phyloP scores from a whole-genome alignment of 768 basidiomycete species.

The Lenzites betulinus region DNA sequence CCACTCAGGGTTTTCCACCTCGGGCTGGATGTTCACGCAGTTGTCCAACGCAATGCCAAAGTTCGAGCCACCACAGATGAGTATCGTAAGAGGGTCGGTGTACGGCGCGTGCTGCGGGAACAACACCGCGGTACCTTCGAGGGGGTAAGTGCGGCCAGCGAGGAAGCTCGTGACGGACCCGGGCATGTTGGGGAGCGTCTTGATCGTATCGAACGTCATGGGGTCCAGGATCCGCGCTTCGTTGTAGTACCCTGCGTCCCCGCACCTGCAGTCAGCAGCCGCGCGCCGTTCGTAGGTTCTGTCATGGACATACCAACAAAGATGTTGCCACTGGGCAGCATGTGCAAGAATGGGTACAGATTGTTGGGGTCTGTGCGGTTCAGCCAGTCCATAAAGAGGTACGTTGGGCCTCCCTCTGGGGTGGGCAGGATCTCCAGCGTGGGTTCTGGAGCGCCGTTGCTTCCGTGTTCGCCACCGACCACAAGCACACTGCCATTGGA shows the following conservation, averaged over 20 bases:
- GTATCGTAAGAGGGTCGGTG: conserved; percentile 64
- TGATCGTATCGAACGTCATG: conserved; percentile 60
- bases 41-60: conserved; percentile 62
- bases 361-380: conserved; percentile 77
- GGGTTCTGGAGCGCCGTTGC: conserved; percentile 65
- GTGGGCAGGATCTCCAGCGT: conserved; percentile 73
- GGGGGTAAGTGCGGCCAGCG: conserved; percentile 77
- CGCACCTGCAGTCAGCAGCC: background rate
- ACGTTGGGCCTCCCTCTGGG: conserved; percentile 63
- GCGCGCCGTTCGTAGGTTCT: background rate
- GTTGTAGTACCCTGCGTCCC: conserved; percentile 66
- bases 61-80: conserved; percentile 79
- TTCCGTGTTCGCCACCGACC: conserved; percentile 74
- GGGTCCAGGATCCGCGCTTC: conserved; percentile 78
- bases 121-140: conserved; percentile 70
- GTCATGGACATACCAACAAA: conserved; percentile 58
- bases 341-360: conserved; percentile 74
- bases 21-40: conserved; percentile 70
- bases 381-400: conserved; percentile 64
- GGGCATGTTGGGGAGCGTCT: conserved; percentile 69
- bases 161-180: conserved; percentile 71
- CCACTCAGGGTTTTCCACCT: conserved; percentile 64
- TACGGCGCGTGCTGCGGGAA: conserved; percentile 75
- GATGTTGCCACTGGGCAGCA: conserved; percentile 68
- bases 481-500: conserved; percentile 75